Conservation (phyloP, 2,329 filamentous ascomycete genomes). For the Ophiosphaerella korrae region DNA sequence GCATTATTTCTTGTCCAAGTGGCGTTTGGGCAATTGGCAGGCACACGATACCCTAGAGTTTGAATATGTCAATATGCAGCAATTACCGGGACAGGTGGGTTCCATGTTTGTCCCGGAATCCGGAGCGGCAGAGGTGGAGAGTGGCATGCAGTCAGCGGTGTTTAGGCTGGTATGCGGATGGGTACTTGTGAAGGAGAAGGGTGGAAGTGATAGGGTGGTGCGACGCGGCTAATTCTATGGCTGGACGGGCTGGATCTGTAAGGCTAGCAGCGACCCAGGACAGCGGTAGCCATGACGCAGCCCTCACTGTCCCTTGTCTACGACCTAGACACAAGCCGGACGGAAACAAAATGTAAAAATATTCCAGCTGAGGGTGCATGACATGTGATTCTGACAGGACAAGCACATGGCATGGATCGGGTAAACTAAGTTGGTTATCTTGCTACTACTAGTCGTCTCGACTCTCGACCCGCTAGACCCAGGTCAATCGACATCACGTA, state of each 20-base stretch:
- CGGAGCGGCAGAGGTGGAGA: constrained; percentile 1
- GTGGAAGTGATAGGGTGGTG: not conserved
- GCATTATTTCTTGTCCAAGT: constrained; percentile 4
- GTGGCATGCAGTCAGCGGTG: constrained; percentile 3
- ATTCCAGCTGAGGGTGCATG: not conserved
- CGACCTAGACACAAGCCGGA: too few relatives aligned
- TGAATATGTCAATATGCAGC: constrained; percentile 7
- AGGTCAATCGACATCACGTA: constrained; percentile 36
- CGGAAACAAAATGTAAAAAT: too few relatives aligned
- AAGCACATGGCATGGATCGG: constrained; percentile 6
- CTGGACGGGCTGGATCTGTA: constrained; percentile 9
- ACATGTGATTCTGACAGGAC: constrained; percentile 14
- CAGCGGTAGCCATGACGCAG: constrained; percentile 18
- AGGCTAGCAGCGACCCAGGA: constrained; percentile 17
- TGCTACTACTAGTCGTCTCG: constrained; percentile 5
- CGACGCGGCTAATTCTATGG: constrained; percentile 17
- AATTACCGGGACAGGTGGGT: constrained; percentile 2
- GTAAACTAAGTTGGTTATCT: constrained; percentile 7
- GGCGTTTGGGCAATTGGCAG: constrained; percentile 11
- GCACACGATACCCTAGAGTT: constrained; percentile 23
- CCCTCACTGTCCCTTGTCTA: not conserved
- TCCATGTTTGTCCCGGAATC: constrained; percentile 5
- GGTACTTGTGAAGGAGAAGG: constrained; percentile 3
- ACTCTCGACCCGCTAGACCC: constrained; percentile 14
- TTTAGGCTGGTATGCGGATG: constrained; percentile 11